These are phyloP conservation scores for Straminergon stramineum DNA, from an alignment of 225 moss, liverwort and hornwort genomes.

Conservation along the genomic window DNA sequence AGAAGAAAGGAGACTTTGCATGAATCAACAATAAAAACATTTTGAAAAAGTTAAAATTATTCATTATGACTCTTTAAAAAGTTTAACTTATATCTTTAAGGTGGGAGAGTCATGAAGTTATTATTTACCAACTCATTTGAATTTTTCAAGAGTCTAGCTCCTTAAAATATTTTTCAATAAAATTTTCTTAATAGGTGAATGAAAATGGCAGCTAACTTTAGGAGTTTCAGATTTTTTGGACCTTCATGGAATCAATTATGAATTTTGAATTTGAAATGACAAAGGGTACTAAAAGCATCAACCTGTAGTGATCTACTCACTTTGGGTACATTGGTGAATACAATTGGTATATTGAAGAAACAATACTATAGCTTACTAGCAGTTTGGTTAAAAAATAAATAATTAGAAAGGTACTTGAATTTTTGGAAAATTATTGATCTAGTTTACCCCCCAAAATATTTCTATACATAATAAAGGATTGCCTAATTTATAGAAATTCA, in stretches of 20 bases:
- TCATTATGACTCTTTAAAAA: neutral
- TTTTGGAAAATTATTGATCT: too few relatives aligned
- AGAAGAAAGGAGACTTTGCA: neutral
- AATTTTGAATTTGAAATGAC: neutral
- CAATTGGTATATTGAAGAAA: neutral
- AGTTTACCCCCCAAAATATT: too few relatives aligned
- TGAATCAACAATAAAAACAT: neutral
- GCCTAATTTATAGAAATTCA: too few relatives aligned
- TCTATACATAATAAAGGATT: too few relatives aligned
- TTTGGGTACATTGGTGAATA: neutral
- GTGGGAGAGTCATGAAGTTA: neutral
- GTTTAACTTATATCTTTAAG: neutral
- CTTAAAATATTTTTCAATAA: neutral
- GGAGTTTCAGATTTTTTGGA: neutral
- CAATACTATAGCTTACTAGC: too few relatives aligned
- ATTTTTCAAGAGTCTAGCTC: neutral
- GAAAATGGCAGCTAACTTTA: neutral
- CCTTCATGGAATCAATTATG: neutral
- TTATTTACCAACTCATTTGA: neutral
- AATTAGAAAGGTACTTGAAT: too few relatives aligned
- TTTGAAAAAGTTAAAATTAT: neutral
- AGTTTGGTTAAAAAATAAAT: too few relatives aligned
- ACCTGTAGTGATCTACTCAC: neutral
- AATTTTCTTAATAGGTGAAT: neutral
- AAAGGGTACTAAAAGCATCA: accelerated